phyloP scores from a whole-genome alignment of 2,329 filamentous ascomycete species.

The Colletotrichum phormii region DNA sequence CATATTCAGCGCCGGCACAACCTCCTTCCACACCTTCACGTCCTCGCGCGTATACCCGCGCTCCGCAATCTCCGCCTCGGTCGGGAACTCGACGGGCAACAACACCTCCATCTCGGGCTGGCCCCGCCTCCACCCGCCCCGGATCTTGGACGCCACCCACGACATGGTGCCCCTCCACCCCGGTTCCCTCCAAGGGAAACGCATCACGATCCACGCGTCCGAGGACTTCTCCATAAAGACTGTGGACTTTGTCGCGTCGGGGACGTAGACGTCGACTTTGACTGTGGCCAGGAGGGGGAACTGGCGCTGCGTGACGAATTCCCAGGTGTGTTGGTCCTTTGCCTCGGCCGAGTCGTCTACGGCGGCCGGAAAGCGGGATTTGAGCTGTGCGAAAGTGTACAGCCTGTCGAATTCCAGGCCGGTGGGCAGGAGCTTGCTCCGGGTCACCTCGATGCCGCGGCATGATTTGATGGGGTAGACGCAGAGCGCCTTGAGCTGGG shows the following conservation, averaged over 20 bases:
- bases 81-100: slow-evolving; percentile 73
- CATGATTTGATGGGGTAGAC: slow-evolving; percentile 90
- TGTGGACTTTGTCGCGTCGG: slow-evolving; percentile 67
- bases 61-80: slow-evolving; percentile 65
- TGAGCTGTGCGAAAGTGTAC: slow-evolving; percentile 82
- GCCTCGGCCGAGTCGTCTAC: slow-evolving; percentile 48
- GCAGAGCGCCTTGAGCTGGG: slow-evolving; percentile 71
- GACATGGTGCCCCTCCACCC: slow-evolving; percentile 62
- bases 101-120: slow-evolving; percentile 73
- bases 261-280: slow-evolving; percentile 75
- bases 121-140: slow-evolving; percentile 58
- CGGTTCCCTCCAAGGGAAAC: slow-evolving; percentile 70
- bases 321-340: slow-evolving; percentile 67
- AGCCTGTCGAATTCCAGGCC: slow-evolving; percentile 85
- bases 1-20: slow-evolving; percentile 66
- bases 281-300: slow-evolving; percentile 79
- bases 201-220: slow-evolving; percentile 72
- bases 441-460: slow-evolving; percentile 77
- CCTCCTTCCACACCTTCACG: slow-evolving; percentile 75
- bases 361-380: slow-evolving; percentile 58
- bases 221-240: slow-evolving; percentile 58
- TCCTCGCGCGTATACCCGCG: slow-evolving; percentile 69
- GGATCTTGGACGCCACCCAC: slow-evolving; percentile 62
- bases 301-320: slow-evolving; percentile 77
- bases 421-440: slow-evolving; percentile 71